phyloP scores from a whole-genome alignment of 139 green algal species.

The Volvox africanus region DNA sequence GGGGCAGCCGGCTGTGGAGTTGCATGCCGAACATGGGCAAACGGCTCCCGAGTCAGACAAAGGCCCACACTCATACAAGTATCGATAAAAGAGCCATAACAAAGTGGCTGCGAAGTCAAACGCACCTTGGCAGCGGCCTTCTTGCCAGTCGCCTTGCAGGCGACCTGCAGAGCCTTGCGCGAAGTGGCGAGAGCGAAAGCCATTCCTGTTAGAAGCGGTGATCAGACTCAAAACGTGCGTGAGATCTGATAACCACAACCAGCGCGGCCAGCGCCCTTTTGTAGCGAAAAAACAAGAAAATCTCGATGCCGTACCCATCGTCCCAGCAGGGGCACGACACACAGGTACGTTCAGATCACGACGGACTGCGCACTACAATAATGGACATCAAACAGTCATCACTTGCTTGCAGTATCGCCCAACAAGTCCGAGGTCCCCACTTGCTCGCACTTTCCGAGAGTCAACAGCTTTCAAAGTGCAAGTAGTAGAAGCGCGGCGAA shows the following conservation, averaged over 20 bases:
- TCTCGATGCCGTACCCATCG: background rate
- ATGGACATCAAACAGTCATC: background rate
- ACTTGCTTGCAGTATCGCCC: background rate
- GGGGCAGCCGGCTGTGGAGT: background rate
- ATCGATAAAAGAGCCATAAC: background rate
- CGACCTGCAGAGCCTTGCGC: slow-evolving; percentile 33
- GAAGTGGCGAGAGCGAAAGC: slow-evolving; percentile 42
- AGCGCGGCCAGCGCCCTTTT: background rate
- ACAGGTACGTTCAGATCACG: background rate
- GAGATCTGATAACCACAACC: background rate
- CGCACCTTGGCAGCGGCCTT: slow-evolving; percentile 33
- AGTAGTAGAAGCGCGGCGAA: background rate
- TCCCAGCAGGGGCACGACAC: no score
- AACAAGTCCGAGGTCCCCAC: background rate
- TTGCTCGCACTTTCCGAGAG: background rate
- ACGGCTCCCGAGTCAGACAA: background rate
- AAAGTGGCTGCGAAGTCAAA: background rate
- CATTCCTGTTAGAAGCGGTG: slow-evolving; percentile 6
- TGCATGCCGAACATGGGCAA: background rate
- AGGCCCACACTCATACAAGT: background rate
- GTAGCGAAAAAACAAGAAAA: background rate
- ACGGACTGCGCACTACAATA: background rate
- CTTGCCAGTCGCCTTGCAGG: slow-evolving; percentile 30
- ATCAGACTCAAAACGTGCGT: background rate
- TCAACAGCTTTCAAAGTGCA: background rate